Base-by-base conservation (phyloP, 2,329 filamentous ascomycete genomes). In the Scedosporium apiospermum region DNA sequence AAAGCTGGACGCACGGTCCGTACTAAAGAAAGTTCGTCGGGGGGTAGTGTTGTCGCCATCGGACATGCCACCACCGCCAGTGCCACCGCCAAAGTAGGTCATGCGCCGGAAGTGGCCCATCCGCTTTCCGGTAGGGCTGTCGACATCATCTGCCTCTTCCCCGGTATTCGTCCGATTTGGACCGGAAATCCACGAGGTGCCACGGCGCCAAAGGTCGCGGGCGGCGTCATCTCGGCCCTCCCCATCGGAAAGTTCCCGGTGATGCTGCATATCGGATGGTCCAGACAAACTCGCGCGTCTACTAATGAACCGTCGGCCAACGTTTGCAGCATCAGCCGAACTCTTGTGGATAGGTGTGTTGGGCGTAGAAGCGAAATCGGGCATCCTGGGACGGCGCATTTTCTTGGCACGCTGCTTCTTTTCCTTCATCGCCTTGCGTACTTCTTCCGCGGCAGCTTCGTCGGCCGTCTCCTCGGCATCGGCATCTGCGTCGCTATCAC, bases 391-490 rank as follows among this genome's bases (percentile, higher is more conserved):
- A 71, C 80, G 80, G 44, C 78, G 83, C 67, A 86, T 78, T 65
- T 82, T 81, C 67, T 80, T 86, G 70, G 84, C 85, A 66, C 85
- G 83, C 73, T 86, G 87, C 73, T 82, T 87, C 74, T 83, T 89
- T 38, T 78, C 78, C 65, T 82, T 57, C 49, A 57, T 61, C 9
- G 76, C 79, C 65, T 82, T 83, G 1, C 74, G 68, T 30, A 74
- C 69, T 61, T 78, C 77, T 14, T 76, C 71, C n/a, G 74, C 69
- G 18, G 76, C 76, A n/a, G 81, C 82, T 70, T 96, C 93, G 61
- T 92, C 91, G 0, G 87, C 90, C 55, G 91, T 96, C 71, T 95
- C 91, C 71, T 96, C 93, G 1, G 88, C 90, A 72, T 95, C 91
- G 0, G 89, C 87, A 69, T 89, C 88, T 14, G 80, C 85, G 72